phyloP scores from a whole-genome alignment of 2,329 filamentous ascomycete species.

The Metarhizium anisopliae region DNA sequence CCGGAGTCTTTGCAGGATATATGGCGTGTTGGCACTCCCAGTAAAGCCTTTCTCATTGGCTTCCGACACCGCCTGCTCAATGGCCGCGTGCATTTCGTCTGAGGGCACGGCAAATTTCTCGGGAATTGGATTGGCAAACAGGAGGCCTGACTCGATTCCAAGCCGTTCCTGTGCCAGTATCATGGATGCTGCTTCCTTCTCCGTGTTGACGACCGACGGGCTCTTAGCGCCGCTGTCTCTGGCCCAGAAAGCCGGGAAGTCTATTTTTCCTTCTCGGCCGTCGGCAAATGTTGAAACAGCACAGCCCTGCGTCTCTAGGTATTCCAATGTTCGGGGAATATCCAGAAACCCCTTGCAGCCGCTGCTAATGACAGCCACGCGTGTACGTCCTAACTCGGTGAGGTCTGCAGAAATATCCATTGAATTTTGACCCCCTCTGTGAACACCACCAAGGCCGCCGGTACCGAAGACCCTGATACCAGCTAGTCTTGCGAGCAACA shows the following conservation, averaged over 20 bases:
- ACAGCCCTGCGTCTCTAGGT: constrained; percentile 63
- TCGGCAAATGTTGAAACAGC: constrained; percentile 85
- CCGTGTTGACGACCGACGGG: constrained; percentile 64
- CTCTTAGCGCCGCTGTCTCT: constrained; percentile 77
- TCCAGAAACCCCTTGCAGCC: constrained; percentile 97
- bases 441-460: constrained; percentile 88
- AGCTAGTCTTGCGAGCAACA: constrained; percentile 77
- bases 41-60: constrained; percentile 55
- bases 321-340: constrained; percentile 79
- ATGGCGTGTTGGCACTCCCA: constrained; percentile 77
- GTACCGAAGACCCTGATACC: constrained; percentile 92
- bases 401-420: constrained; percentile 95
- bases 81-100: constrained; percentile 59
- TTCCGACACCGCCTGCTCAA: constrained; percentile 58
- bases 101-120: constrained; percentile 60
- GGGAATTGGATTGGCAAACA: constrained; percentile 86
- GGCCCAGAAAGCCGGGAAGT: constrained; percentile 91
- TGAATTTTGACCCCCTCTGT: constrained; percentile 74
- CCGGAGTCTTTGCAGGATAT: constrained; percentile 68
- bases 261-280: constrained; percentile 59
- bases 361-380: constrained; percentile 78
- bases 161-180: constrained; percentile 70
- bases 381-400: constrained; percentile 83
- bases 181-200: constrained; percentile 81
- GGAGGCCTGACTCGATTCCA: constrained; percentile 65